phyloP scores from a whole-genome alignment of 176 grass and related monocot genomes.

The Ananas comosus region DNA sequence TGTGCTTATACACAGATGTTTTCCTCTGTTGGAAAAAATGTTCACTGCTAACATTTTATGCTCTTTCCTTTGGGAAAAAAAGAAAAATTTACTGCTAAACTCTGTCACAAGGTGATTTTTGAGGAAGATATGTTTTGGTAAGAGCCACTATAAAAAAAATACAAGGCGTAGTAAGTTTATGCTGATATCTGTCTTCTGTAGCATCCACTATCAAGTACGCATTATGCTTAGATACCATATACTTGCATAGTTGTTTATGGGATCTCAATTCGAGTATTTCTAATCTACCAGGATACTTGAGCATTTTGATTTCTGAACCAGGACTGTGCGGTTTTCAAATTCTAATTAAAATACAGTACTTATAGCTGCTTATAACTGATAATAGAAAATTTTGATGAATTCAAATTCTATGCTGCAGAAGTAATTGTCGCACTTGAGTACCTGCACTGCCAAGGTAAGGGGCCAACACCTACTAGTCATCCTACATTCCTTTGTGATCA shows the following conservation, averaged over 20 bases:
- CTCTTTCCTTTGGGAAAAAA: background rate
- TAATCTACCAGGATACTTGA: background rate
- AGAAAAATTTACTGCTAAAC: background rate
- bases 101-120: background rate
- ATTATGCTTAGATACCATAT: background rate
- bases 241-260: background rate
- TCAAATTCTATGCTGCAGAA: constrained; percentile 88
- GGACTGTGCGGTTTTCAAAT: background rate
- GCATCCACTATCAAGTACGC: too few relatives aligned
- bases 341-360: background rate
- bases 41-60: too few relatives aligned
- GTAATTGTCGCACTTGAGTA: constrained; percentile 87
- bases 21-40: too few relatives aligned
- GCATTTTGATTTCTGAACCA: background rate
- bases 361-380: background rate
- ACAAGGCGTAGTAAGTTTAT: background rate
- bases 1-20: too few relatives aligned
- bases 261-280: background rate
- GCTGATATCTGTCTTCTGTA: background rate
- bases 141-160: too few relatives aligned
- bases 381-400: constrained; percentile 5
- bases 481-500: background rate
- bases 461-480: constrained; percentile 2
- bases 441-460: constrained; percentile 84
- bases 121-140: background rate